Evolutionary conservation across 768 basidiomycete genomes (phyloP).

Genomic region (Pleurotus citrinopileatus): DNA sequence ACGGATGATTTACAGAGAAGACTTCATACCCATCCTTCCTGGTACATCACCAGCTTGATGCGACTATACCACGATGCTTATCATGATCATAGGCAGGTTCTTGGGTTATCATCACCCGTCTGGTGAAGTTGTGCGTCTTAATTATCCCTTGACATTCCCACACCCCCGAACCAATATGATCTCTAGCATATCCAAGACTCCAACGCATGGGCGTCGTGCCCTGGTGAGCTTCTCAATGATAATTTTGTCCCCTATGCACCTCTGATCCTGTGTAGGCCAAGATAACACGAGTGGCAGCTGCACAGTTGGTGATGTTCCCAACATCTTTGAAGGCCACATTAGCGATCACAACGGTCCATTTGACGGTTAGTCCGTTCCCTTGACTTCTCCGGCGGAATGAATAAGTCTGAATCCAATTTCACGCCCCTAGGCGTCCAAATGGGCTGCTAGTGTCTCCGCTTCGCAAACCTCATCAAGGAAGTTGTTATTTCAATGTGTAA

Average conservation of each 20-base stretch:
- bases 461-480: neutral
- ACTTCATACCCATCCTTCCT: slow-evolving; percentile 40
- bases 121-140: slow-evolving; percentile 34
- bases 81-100: slow-evolving; percentile 24
- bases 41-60: slow-evolving; percentile 37
- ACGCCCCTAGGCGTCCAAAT: neutral
- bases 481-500: no score
- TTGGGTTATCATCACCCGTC: slow-evolving; percentile 43
- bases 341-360: slow-evolving; percentile 42
- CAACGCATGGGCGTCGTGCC: slow-evolving; percentile 52
- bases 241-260: neutral
- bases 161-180: neutral
- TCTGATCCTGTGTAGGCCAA: slow-evolving; percentile 42
- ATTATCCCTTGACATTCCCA: neutral
- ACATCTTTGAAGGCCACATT: slow-evolving; percentile 38
- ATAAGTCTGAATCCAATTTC: neutral
- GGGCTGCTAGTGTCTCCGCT: neutral
- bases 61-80: slow-evolving; percentile 30
- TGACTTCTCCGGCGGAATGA: neutral
- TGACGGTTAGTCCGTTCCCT: slow-evolving; percentile 25
- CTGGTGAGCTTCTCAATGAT: slow-evolving; percentile 31
- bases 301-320: slow-evolving; percentile 42
- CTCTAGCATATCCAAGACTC: slow-evolving; percentile 41
- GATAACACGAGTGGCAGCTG: slow-evolving; percentile 52
- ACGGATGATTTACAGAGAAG: slow-evolving; percentile 26